Conservation (phyloP, 2,329 filamentous ascomycete species). For the Pseudopyricularia javanii region DNA sequence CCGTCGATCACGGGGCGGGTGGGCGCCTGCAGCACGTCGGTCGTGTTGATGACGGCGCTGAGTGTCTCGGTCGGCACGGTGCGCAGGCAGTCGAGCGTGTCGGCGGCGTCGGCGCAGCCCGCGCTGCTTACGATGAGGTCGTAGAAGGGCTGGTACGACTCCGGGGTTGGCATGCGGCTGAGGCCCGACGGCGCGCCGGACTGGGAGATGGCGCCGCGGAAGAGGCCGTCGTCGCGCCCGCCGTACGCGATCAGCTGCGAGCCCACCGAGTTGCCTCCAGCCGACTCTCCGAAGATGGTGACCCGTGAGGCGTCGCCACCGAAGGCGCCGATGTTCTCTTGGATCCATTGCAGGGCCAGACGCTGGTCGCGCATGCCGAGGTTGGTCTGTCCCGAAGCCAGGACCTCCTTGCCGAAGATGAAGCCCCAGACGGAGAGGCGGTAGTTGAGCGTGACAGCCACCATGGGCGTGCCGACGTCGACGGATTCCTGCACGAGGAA, state of each 20-base stretch:
- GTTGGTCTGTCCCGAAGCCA: conserved; percentile 31
- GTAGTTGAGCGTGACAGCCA: conserved; percentile 33
- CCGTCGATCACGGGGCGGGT: conserved; percentile 7
- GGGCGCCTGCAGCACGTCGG: conserved; percentile 1
- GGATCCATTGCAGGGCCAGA: conserved; percentile 34
- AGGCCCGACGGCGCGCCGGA: conserved; percentile 1
- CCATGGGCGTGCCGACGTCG: conserved; percentile 28
- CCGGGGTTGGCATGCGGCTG: not conserved
- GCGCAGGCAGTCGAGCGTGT: conserved; percentile 7
- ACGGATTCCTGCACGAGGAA: conserved; percentile 38
- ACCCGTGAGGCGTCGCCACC: conserved; percentile 33
- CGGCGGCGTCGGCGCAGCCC: conserved; percentile 1
- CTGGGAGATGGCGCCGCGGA: conserved; percentile 33
- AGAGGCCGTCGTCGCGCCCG: conserved; percentile 37
- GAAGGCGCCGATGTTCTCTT: conserved; percentile 35
- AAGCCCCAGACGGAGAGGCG: conserved; percentile 39
- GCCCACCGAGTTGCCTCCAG: conserved; percentile 36
- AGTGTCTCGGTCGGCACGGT: conserved; percentile 6
- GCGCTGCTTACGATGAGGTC: conserved; percentile 2
- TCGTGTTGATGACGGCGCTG: conserved; percentile 6
- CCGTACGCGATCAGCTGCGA: conserved; percentile 38
- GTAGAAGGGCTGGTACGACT: conserved; percentile 6
- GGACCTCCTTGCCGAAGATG: conserved; percentile 29
- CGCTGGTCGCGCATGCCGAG: conserved; percentile 37
- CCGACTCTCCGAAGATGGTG: conserved; percentile 41